Evolutionary conservation across 1,139 yeast species (phyloP).

Genomic region (Magnusiomyces paraingens): DNA sequence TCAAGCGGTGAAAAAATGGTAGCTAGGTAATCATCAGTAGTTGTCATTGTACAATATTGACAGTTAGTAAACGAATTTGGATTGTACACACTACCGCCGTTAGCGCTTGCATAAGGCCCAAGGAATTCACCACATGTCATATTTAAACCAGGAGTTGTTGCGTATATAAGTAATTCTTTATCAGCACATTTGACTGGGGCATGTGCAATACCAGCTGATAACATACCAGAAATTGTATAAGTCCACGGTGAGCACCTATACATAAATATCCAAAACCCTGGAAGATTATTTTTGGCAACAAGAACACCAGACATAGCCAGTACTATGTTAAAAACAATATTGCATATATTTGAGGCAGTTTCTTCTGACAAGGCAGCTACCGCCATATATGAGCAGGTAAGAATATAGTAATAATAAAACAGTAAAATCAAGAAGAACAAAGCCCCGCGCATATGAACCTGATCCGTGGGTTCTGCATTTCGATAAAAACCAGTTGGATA

Average conservation of each 20-base stretch:
- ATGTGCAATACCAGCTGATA: slow-evolving; percentile 47
- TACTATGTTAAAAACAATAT: slow-evolving; percentile 58
- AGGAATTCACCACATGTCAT: slow-evolving; percentile 54
- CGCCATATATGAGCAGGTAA: slow-evolving; percentile 59
- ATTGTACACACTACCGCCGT: slow-evolving; percentile 49
- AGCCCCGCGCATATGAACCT: slow-evolving; percentile 55
- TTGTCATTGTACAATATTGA: slow-evolving; percentile 49
- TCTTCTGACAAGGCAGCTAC: slow-evolving; percentile 60
- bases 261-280: slow-evolving; percentile 66
- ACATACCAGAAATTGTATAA: slow-evolving; percentile 55
- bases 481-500: slow-evolving; percentile 61
- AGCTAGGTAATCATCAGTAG: slow-evolving; percentile 49
- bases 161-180: slow-evolving; percentile 44
- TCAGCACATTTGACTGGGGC: slow-evolving; percentile 49
- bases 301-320: slow-evolving; percentile 80
- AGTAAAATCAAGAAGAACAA: slow-evolving; percentile 54
- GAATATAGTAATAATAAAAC: slow-evolving; percentile 52
- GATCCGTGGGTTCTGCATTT: slow-evolving; percentile 40
- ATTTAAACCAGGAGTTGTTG: slow-evolving; percentile 47
- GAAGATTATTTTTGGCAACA: slow-evolving; percentile 52
- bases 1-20: slow-evolving; percentile 41
- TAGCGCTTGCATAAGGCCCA: slow-evolving; percentile 33
- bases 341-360: slow-evolving; percentile 65
- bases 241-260: slow-evolving; percentile 65
- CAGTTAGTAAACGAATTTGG: slow-evolving; percentile 50